These are phyloP conservation scores for Trichoderma sp. DNA, from an alignment of 2,329 filamentous ascomycete species.

Conservation along the genomic window DNA sequence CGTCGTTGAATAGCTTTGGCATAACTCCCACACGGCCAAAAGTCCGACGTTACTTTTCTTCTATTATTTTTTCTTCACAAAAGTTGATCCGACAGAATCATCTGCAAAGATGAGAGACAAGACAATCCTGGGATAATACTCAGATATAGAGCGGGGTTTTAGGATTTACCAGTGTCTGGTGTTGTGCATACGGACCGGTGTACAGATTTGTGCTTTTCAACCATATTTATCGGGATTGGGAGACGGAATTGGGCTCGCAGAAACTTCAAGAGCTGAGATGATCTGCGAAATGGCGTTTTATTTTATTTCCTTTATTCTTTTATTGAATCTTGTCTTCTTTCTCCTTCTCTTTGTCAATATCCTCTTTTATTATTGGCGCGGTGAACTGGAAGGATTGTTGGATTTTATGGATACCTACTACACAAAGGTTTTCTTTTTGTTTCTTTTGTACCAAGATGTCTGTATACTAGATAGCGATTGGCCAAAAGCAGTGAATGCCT, in stretches of 20 bases:
- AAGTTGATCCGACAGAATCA: background rate
- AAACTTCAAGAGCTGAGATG: constrained; percentile 61
- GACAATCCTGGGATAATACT: background rate
- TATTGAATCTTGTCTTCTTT: background rate
- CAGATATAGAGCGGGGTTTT: constrained; percentile 9
- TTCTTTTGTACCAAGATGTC: background rate
- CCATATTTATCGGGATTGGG: constrained; percentile 34
- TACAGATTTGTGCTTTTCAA: constrained; percentile 18
- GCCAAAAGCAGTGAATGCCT: background rate
- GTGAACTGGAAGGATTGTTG: background rate
- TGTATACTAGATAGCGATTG: constrained; percentile 3
- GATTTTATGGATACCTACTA: background rate
- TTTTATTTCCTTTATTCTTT: background rate
- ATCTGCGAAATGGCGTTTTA: constrained; percentile 46
- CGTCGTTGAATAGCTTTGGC: background rate
- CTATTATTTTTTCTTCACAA: background rate
- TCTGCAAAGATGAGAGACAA: background rate
- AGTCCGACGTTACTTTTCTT: background rate
- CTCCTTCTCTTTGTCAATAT: background rate
- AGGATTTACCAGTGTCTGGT: constrained; percentile 24
- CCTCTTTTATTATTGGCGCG: background rate
- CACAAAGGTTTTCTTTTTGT: background rate
- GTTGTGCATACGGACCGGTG: constrained; percentile 5
- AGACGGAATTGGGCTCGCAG: constrained; percentile 39
- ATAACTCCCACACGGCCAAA: background rate